These are phyloP conservation scores for Fraxinus baroniana DNA, from an alignment of 305 asterid genomes.

Conservation along the genomic window DNA sequence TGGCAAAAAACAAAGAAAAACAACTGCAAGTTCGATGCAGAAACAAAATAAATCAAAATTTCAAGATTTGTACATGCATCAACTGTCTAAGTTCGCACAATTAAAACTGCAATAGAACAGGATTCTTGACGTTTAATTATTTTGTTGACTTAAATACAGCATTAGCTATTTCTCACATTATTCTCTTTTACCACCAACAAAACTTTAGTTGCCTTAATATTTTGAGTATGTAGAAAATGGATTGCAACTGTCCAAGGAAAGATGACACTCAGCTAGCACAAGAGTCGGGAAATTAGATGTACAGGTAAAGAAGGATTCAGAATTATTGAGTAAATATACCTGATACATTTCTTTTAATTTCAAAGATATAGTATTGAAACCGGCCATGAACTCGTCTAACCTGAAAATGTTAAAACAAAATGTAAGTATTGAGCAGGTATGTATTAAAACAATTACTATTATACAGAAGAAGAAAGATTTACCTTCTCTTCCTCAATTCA, in stretches of 20 bases:
- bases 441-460: background rate
- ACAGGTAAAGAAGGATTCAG: conserved; percentile 8
- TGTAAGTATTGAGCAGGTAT: background rate
- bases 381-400: conserved; percentile 94
- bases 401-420: conserved; percentile 42
- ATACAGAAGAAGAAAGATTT: background rate
- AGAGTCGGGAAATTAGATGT: background rate
- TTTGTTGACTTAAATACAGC: background rate
- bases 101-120: background rate
- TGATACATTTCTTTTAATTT: conserved; percentile 98
- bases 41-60: background rate
- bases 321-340: conserved; percentile 38
- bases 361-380: conserved; percentile 87
- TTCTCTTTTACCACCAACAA: background rate
- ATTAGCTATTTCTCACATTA: conserved; percentile 3
- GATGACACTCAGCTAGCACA: background rate
- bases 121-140: background rate
- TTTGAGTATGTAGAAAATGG: background rate
- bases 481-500: conserved; percentile 92
- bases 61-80: background rate
- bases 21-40: background rate
- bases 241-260: conserved; percentile 1
- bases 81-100: background rate
- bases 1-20: background rate
- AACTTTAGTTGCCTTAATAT: conserved; percentile 2